Evolutionary conservation across 257 asterid species (phyloP), one percentile per base, ranked within the genome.

Genomic region (Galeopsis tetrahit): DNA sequence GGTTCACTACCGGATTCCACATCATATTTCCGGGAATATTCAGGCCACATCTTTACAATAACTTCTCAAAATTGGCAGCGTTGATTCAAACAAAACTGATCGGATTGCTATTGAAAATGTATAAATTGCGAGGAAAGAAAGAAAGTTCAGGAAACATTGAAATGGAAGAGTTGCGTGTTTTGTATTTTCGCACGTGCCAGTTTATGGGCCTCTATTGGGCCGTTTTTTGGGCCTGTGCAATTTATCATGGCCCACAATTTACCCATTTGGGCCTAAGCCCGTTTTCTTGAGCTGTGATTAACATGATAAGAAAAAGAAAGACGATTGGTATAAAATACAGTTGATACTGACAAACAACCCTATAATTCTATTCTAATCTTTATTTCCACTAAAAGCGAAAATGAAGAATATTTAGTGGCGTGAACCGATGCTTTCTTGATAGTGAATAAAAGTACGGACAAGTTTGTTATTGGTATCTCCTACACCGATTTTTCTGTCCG

Each of bases 1-100:
- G 86, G 88, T 65, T 68, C 64, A 1, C 49, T 49, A 21, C 80
- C 89, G 44, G 81, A 70, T 53, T 91, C 97, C 62, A 87, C 79
- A 76, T 91, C 97, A 69, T 74, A 15, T 40, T 88, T 88, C 66
- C 72, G 62, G 81, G 51, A 65, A 5, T 40, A 15, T 10, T 75
- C 78, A 15, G 48, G 71, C 91, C 89, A 84, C 91, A 86, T 86
- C 62, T 17, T 83, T 10, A n/a, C 0, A 15, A 63, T 10, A 59
- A 34, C 7, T 53, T 33, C 28, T 35, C 34, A 2, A 51, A 2
- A 17, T 15, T 33, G 38, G 10, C 15, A 4, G 21, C 13, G 42
- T 1, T 38, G 56, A 61, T 61, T 52, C 44, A 15, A 52, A 48
- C 31, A 10, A 33, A 55, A 4, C 3, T 55, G 4, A 17, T 14